Percentiles rank a stretch among this genome's conserved stretches.
Evolutionary conservation across 257 asterid species (phyloP).

Genomic region (Capsicum rhomboideum): DNA sequence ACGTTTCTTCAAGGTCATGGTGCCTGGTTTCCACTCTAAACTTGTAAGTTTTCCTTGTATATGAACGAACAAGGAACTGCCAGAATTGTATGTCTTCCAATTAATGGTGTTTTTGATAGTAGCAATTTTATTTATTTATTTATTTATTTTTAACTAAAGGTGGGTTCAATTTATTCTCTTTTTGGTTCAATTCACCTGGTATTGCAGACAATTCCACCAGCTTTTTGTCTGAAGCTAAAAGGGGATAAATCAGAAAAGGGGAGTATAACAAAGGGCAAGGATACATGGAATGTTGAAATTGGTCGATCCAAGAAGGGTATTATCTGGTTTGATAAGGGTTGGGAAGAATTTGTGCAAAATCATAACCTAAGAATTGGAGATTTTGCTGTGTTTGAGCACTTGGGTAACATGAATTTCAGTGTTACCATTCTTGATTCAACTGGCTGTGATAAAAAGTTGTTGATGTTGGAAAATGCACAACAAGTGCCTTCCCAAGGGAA

Average conservation of each 20-base stretch:
- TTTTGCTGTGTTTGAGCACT: conserved; percentile 17
- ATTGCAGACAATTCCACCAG: conserved; percentile 4
- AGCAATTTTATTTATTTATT: background rate
- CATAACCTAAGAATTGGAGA: conserved; percentile 13
- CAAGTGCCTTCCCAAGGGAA: background rate
- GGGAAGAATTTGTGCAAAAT: conserved; percentile 14
- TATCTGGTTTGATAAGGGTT: conserved; percentile 8
- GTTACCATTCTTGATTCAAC: conserved; percentile 6
- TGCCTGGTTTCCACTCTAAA: conserved; percentile 12
- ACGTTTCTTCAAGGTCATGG: conserved; percentile 23
- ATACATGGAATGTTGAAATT: conserved; percentile 10
- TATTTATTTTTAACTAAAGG: background rate
- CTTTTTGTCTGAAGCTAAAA: background rate
- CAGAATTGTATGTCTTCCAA: background rate
- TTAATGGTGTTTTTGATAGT: background rate
- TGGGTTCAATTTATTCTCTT: background rate
- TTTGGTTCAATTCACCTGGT: background rate
- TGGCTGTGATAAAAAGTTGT: conserved; percentile 16
- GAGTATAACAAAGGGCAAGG: conserved; percentile 1
- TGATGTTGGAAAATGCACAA: background rate
- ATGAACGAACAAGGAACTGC: background rate
- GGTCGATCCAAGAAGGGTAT: background rate
- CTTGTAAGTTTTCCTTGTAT: conserved; percentile 4
- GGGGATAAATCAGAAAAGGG: background rate
- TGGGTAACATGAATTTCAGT: conserved; percentile 4